phyloP scores from a whole-genome alignment of 228 moss, liverwort and hornwort species.

The Sphagnum magellanicum region DNA sequence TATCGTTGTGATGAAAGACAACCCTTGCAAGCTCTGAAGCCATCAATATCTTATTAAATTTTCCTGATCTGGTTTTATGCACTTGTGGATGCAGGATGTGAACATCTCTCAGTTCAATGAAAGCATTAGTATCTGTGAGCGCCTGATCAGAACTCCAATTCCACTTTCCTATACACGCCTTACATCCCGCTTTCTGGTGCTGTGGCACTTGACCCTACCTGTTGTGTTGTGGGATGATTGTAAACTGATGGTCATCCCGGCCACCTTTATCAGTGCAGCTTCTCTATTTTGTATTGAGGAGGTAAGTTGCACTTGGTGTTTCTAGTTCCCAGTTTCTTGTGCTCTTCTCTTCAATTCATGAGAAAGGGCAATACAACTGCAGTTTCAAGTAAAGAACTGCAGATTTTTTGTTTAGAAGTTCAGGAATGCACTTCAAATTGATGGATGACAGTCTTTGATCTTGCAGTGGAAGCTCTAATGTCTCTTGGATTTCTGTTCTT shows the following conservation, averaged over 20 bases:
- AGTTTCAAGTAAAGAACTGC: background rate
- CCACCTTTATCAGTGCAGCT: constrained; percentile 89
- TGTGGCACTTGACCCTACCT: constrained; percentile 82
- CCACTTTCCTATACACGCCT: constrained; percentile 82
- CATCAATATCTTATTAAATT: background rate
- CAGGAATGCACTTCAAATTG: no score
- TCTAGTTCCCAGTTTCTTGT: background rate
- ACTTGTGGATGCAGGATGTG: constrained; percentile 30
- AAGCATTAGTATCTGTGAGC: constrained; percentile 84
- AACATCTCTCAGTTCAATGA: constrained; percentile 73
- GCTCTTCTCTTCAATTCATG: background rate
- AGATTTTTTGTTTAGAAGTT: no score
- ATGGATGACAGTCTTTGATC: no score
- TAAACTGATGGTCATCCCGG: constrained; percentile 76
- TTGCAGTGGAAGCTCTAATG: no score
- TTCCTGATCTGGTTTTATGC: background rate
- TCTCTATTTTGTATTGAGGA: constrained; percentile 91
- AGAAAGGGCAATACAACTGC: background rate
- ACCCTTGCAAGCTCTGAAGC: background rate
- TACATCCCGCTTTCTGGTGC: constrained; percentile 79
- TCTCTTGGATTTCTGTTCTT: no score
- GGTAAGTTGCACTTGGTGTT: constrained; percentile 26
- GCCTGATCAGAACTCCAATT: constrained; percentile 83
- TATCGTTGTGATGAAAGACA: background rate
- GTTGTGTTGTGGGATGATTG: constrained; percentile 92